Conservation (phyloP, 2,329 filamentous ascomycete genomes). For the Truncatella angustata region DNA sequence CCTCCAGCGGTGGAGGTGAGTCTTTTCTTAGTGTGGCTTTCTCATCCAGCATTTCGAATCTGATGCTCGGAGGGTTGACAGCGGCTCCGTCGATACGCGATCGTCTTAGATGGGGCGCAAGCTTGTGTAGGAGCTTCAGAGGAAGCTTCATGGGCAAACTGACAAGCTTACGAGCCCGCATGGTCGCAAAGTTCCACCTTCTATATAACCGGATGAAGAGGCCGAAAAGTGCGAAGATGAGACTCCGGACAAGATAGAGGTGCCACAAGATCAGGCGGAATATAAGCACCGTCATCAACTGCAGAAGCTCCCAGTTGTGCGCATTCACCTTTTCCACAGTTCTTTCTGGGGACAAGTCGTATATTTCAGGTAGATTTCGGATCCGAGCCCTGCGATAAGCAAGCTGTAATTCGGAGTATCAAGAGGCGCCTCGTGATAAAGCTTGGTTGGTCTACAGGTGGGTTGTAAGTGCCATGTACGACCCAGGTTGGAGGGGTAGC, state of each 20-base stretch:
- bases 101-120: background rate
- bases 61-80: background rate
- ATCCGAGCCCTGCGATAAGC: background rate
- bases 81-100: background rate
- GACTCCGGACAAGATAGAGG: background rate
- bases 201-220: background rate
- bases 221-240: background rate
- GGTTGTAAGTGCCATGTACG: background rate
- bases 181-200: background rate
- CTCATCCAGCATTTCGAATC: conserved; percentile 18
- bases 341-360: background rate
- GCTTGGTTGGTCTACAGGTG: background rate
- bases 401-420: background rate
- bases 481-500: conserved; percentile 4
- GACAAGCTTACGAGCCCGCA: conserved; percentile 1
- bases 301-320: background rate
- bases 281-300: conserved; percentile 2
- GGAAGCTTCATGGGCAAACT: conserved; percentile 2
- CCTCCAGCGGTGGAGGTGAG: conserved; percentile 18
- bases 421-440: conserved; percentile 1
- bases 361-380: background rate
- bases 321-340: background rate
- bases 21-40: conserved; percentile 5
- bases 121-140: background rate
- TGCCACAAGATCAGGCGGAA: background rate